phyloP scores from a whole-genome alignment of 1,139 yeast genomes.

The Entelexis paramagnoliae region DNA sequence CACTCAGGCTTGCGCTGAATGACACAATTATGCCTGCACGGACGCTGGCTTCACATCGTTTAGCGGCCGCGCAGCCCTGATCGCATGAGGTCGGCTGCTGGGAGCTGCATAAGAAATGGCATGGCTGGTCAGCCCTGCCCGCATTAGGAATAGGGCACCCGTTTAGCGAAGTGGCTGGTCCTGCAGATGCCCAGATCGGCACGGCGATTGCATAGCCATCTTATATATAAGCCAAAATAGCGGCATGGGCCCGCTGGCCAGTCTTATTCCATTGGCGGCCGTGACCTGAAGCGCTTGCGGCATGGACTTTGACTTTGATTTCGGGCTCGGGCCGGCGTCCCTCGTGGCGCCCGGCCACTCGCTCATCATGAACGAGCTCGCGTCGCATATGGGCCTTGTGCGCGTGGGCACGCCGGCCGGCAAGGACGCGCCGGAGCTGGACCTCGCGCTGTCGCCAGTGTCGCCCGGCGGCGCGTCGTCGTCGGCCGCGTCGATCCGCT shows the following conservation, averaged over 20 bases:
- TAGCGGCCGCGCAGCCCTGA: no score
- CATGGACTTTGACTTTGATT: conserved; percentile 12
- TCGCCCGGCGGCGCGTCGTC: conserved; percentile 11
- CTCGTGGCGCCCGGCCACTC: background rate
- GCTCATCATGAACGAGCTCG: conserved; percentile 1
- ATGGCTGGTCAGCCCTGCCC: background rate
- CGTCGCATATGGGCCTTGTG: background rate
- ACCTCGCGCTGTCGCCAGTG: background rate
- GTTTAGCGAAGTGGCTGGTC: background rate
- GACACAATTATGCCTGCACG: no score
- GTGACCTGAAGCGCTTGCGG: background rate
- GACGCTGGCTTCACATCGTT: no score
- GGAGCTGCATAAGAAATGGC: background rate
- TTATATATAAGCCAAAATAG: background rate
- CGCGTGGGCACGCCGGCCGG: background rate
- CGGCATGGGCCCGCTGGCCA: no score
- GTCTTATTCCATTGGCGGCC: no score
- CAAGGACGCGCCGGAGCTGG: background rate
- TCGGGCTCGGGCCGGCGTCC: conserved; percentile 6
- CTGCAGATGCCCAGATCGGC: background rate
- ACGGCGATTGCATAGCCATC: background rate
- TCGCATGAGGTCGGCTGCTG: no score
- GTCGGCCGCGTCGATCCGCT: conserved; percentile 16
- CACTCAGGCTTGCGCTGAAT: no score
- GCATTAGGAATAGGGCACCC: conserved; percentile 1